Conservation (phyloP, 192 early-diverging fungal species). For the Pecoramyces ruminantium region DNA sequence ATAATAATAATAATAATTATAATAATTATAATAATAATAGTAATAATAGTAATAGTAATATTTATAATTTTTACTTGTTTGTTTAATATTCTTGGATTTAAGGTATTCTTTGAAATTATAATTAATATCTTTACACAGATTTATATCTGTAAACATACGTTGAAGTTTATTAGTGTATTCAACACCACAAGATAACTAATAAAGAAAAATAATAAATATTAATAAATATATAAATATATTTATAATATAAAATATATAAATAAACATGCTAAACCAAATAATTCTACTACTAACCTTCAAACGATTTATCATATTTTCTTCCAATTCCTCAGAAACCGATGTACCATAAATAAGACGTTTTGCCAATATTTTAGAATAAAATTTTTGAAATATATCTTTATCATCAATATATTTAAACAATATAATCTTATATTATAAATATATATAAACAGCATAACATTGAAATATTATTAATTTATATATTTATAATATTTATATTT, state of each 20-base stretch:
- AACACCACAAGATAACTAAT: conserved; percentile 68
- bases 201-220: too few relatives aligned
- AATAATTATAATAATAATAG: too few relatives aligned
- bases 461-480: too few relatives aligned
- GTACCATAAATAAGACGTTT: conserved; percentile 78
- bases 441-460: too few relatives aligned
- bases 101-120: conserved; percentile 56
- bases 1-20: too few relatives aligned
- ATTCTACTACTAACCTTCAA: conserved; percentile 27
- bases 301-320: conserved; percentile 85
- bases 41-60: too few relatives aligned
- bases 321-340: conserved; percentile 80
- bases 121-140: conserved; percentile 76
- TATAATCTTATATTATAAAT: conserved; percentile 47
- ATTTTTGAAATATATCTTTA: conserved; percentile 97
- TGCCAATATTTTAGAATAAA: conserved; percentile 83
- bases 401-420: conserved; percentile 93
- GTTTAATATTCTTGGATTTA: conserved; percentile 11
- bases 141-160: conserved; percentile 92
- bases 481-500: too few relatives aligned
- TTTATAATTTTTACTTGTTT: neutral
- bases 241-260: too few relatives aligned
- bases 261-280: too few relatives aligned
- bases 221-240: too few relatives aligned
- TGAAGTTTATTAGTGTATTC: conserved; percentile 90